Evolutionary conservation across 192 early-diverging fungal genomes (phyloP).

Genomic region (Coemansia sp.): DNA sequence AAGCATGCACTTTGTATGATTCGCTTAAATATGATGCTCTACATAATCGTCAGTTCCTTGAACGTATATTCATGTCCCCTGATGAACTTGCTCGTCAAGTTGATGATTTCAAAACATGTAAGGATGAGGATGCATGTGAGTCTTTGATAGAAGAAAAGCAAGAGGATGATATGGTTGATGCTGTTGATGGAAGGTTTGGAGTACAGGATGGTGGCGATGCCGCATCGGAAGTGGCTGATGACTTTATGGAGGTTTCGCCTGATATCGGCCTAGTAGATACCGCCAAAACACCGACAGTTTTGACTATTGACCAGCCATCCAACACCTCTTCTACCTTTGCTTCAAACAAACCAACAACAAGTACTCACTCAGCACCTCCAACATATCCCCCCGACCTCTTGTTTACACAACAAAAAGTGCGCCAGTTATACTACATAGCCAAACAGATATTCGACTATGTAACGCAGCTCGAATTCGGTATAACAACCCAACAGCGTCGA

Average conservation of each 20-base stretch:
- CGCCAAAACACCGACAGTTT: too few species aligned
- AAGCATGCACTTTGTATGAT: conserved; percentile 91
- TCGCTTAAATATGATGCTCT: conserved; percentile 96
- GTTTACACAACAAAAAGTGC: conserved; percentile 53
- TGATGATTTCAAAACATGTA: too few species aligned
- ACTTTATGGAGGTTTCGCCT: too few species aligned
- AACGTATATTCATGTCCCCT: conserved; percentile 60
- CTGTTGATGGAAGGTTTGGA: not conserved
- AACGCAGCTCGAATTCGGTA: conserved; percentile 90
- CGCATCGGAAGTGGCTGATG: too few species aligned
- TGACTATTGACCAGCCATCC: too few species aligned
- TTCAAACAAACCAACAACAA: too few species aligned
- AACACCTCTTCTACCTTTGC: too few species aligned
- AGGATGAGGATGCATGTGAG: not conserved
- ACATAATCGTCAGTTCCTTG: conserved; percentile 86
- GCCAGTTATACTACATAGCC: conserved; percentile 73
- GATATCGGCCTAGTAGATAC: too few species aligned
- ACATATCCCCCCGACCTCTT: conserved; percentile 46
- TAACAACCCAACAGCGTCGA: conserved; percentile 74
- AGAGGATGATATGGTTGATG: not conserved
- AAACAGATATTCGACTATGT: conserved; percentile 93
- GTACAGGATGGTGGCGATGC: too few species aligned
- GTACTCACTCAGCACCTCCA: too few species aligned
- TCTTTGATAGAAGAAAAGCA: not conserved
- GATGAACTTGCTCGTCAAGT: conserved; percentile 16